phyloP scores from a whole-genome alignment of 2,329 filamentous ascomycete species.

The Ophiocordyceps australis region DNA sequence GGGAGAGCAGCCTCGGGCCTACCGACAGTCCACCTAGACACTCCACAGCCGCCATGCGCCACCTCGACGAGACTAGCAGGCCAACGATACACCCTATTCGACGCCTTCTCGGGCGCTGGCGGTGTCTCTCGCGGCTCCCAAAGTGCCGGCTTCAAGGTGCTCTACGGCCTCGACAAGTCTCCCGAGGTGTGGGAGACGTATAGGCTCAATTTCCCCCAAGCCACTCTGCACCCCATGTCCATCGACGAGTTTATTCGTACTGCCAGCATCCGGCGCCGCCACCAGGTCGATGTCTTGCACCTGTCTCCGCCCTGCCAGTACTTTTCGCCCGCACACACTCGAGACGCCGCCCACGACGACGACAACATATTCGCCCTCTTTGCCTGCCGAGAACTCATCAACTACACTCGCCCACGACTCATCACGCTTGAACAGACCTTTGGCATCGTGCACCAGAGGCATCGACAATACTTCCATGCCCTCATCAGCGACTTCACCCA shows the following conservation, averaged over 20 bases:
- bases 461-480: constrained; percentile 35
- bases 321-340: constrained; percentile 56
- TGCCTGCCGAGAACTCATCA: constrained; percentile 34
- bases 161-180: constrained; percentile 47
- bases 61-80: constrained; percentile 13
- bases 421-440: constrained; percentile 68
- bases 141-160: constrained; percentile 34
- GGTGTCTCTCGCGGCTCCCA: constrained; percentile 49
- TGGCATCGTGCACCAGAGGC: constrained; percentile 38
- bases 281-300: constrained; percentile 58
- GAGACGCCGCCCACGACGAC: constrained; percentile 49
- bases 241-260: constrained; percentile 29
- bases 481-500: constrained; percentile 47
- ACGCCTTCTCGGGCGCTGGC: constrained; percentile 57
- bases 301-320: constrained; percentile 63
- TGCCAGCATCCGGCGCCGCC: constrained; percentile 13
- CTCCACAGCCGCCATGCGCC: too few species aligned
- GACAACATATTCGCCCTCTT: constrained; percentile 44
- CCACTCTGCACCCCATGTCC: constrained; percentile 26
- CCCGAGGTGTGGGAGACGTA: constrained; percentile 38
- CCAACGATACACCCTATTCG: constrained; percentile 52
- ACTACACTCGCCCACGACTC: constrained; percentile 42
- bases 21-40: too few species aligned
- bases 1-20: too few species aligned
- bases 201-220: constrained; percentile 33